phyloP scores from a whole-genome alignment of 1,284 basidiomycete species.

The Cryptococcus wingfieldii region DNA sequence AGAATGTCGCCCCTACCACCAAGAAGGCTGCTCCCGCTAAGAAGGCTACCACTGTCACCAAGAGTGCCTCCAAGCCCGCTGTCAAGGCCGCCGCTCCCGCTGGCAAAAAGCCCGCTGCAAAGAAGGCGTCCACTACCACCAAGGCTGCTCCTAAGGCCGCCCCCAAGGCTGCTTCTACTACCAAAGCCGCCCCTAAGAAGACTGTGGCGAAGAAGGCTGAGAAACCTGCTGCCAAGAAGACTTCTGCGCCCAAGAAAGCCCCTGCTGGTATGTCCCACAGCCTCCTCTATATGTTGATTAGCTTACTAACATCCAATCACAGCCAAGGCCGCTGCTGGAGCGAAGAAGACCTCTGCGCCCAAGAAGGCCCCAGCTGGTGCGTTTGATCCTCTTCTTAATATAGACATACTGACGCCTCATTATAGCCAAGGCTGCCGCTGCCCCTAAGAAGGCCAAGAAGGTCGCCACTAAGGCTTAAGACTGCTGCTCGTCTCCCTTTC shows the following conservation, averaged over 20 bases:
- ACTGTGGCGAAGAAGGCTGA: background rate
- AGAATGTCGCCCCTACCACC: conserved; percentile 45
- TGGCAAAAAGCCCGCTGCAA: conserved; percentile 6
- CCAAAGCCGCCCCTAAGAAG: conserved; percentile 2
- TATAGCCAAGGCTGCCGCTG: conserved; percentile 7
- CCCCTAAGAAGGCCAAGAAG: background rate
- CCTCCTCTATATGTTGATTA: too few species aligned
- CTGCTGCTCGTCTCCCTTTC: background rate
- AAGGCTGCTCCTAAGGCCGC: conserved; percentile 18
- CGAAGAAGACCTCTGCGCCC: too few species aligned
- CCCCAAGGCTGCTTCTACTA: background rate
- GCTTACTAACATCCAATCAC: too few species aligned
- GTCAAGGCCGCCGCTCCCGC: conserved; percentile 6
- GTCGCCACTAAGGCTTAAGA: conserved; percentile 47
- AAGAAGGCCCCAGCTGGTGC: background rate
- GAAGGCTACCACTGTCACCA: conserved; percentile 22
- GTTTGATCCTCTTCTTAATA: background rate
- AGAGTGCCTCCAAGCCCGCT: conserved; percentile 18
- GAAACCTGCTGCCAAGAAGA: conserved; percentile 16
- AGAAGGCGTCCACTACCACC: conserved; percentile 8
- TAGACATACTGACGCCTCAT: background rate
- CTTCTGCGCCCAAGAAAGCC: conserved; percentile 15
- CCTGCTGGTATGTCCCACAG: conserved; percentile 9
- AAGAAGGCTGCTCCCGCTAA: conserved; percentile 39
- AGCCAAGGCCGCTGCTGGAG: too few species aligned